Conservation (phyloP, 2,329 filamentous ascomycete species). For the Aspergillus neotritici region DNA sequence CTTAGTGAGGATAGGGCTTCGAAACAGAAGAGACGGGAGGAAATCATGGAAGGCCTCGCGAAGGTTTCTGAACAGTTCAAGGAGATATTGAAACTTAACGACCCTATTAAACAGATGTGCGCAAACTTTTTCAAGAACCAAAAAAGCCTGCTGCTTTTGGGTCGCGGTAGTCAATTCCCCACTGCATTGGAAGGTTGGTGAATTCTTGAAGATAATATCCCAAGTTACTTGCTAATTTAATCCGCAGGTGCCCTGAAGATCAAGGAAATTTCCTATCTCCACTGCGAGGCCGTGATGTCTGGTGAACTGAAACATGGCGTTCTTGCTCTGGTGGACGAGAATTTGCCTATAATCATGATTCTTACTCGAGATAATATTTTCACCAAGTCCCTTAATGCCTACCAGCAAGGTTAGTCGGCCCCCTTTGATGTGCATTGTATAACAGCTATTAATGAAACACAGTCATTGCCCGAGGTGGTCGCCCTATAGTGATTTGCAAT, state of each 20-base stretch:
- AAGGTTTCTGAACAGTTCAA: conserved; percentile 88
- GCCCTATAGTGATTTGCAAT: conserved; percentile 99
- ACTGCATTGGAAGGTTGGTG: conserved; percentile 78
- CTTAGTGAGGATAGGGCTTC: conserved; percentile 94
- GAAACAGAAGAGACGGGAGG: conserved; percentile 83
- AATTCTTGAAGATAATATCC: background rate
- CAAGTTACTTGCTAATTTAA: conserved; percentile 9
- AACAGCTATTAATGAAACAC: conserved; percentile 24
- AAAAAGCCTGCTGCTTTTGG: conserved; percentile 88
- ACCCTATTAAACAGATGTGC: conserved; percentile 91
- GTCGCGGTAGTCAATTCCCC: conserved; percentile 88
- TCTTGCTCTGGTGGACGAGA: conserved; percentile 92
- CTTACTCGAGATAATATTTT: conserved; percentile 93
- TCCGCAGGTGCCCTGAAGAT: conserved; percentile 79
- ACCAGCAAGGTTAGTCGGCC: conserved; percentile 73
- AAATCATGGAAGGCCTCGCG: conserved; percentile 90
- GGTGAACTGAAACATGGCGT: conserved; percentile 99
- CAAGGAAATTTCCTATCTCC: conserved; percentile 99
- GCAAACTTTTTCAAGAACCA: conserved; percentile 91
- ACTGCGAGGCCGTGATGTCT: conserved; percentile 99
- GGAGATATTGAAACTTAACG: conserved; percentile 82
- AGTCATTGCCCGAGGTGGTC: conserved; percentile 93
- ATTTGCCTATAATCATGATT: conserved; percentile 99
- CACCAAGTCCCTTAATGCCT: conserved; percentile 98
- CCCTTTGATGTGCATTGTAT: conserved; percentile 6